Percentiles rank a stretch among this genome's conserved stretches.
Conservation (phyloP, 306 rosid genomes). For the Trichosanthes truncata region DNA sequence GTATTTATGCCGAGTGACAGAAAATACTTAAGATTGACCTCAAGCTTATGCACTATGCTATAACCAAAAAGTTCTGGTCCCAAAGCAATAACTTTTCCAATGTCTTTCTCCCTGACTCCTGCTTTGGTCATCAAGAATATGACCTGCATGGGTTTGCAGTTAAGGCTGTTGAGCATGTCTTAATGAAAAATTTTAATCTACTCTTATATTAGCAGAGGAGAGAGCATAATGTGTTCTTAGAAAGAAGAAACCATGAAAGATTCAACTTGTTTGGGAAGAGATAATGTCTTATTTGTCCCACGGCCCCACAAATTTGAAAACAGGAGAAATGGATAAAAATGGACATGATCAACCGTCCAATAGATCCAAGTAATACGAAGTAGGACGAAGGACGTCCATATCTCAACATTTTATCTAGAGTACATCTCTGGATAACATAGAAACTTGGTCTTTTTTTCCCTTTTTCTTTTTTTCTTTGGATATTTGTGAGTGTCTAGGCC, state of each 20-base stretch:
- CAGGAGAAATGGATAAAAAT: neutral
- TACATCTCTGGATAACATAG: neutral
- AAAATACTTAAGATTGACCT: constrained; percentile 60
- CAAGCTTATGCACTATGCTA: constrained; percentile 70
- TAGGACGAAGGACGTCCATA: neutral
- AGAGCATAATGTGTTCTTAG: neutral
- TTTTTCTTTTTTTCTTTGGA: no score
- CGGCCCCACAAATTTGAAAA: neutral
- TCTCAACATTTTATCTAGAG: neutral
- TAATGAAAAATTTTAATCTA: neutral
- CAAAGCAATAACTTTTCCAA: constrained; percentile 71
- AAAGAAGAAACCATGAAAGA: neutral
- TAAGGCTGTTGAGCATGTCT: constrained; percentile 1
- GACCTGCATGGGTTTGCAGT: constrained; percentile 33
- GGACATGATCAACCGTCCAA: neutral
- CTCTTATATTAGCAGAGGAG: neutral
- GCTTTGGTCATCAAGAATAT: constrained; percentile 85
- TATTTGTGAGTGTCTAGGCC: neutral
- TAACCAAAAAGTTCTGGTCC: constrained; percentile 92
- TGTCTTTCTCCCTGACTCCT: constrained; percentile 60
- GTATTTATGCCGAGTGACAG: constrained; percentile 69
- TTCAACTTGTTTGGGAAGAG: neutral
- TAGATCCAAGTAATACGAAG: neutral
- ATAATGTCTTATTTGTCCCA: neutral
- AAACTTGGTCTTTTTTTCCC: neutral